These are phyloP conservation scores for Pseudogymnoascus sp. DNA, from an alignment of 2,329 filamentous ascomycete genomes.

Conservation along the genomic window DNA sequence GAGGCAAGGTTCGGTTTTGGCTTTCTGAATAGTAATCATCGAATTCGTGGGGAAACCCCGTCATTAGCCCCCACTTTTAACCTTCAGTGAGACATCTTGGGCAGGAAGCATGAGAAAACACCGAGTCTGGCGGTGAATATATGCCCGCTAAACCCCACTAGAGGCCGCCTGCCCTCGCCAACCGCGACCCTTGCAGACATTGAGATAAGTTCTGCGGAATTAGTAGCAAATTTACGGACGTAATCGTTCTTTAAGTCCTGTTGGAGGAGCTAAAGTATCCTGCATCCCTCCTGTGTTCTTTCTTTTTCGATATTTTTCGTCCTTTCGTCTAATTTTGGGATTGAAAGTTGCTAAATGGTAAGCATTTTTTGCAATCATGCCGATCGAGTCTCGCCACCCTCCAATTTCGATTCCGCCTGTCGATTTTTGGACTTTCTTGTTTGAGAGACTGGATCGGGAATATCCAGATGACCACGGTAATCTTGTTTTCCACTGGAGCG, in stretches of 20 bases:
- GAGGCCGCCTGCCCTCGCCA: background rate
- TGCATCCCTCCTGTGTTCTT: background rate
- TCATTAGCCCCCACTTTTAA: background rate
- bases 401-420: slow-evolving; percentile 60
- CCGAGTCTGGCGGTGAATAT: background rate
- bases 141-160: background rate
- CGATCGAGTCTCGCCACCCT: slow-evolving; percentile 52
- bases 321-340: background rate
- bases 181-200: background rate
- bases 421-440: slow-evolving; percentile 71
- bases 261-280: background rate
- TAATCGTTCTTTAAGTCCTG: background rate
- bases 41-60: background rate
- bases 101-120: background rate
- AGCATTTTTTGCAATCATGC: slow-evolving; percentile 10
- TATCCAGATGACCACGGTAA: slow-evolving; percentile 66
- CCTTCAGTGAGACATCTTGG: background rate
- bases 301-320: background rate
- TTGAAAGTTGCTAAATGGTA: background rate
- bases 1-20: background rate
- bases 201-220: background rate
- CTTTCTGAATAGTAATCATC: background rate
- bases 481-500: slow-evolving; percentile 17
- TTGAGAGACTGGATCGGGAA: slow-evolving; percentile 55
- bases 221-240: background rate